phyloP scores from a whole-genome alignment of 1,284 basidiomycete species.

The Pascua guehoae region DNA sequence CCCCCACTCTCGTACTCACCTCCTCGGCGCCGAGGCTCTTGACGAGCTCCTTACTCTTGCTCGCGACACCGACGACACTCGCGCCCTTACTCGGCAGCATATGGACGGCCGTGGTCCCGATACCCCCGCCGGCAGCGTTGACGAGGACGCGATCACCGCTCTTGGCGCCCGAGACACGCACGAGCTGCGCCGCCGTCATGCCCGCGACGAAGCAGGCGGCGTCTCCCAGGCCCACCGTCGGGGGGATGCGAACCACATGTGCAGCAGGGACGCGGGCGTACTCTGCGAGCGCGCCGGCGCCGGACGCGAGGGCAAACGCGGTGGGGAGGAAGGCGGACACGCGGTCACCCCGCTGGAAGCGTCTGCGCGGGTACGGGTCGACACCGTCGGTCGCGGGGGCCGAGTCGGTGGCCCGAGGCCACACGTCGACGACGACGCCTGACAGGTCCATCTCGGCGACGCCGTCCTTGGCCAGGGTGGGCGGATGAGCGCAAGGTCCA shows the following conservation, averaged over 20 bases:
- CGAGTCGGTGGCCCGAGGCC: neutral
- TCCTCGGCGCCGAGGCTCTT: constrained; percentile 52
- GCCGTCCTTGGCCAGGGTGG: too few relatives aligned
- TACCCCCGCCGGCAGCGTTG: constrained; percentile 45
- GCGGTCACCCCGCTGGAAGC: constrained; percentile 9
- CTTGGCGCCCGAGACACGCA: constrained; percentile 1
- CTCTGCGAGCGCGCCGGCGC: constrained; percentile 11
- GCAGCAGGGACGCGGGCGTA: too few relatives aligned
- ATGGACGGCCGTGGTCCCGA: constrained; percentile 63
- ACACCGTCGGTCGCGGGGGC: neutral
- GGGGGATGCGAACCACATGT: too few relatives aligned
- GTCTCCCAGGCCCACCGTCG: too few relatives aligned
- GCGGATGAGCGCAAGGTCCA: constrained; percentile 8
- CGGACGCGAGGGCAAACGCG: neutral
- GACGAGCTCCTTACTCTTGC: constrained; percentile 56
- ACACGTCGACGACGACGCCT: constrained; percentile 13
- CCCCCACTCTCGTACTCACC: too few relatives aligned
- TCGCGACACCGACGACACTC: constrained; percentile 58
- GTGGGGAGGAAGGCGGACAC: constrained; percentile 11
- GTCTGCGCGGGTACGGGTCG: neutral
- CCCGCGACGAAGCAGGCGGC: neutral
- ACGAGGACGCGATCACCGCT: constrained; percentile 9
- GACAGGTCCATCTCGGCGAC: constrained; percentile 13
- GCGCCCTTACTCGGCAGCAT: constrained; percentile 33
- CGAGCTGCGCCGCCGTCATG: constrained; percentile 10